Conservation (phyloP, 2,329 filamentous ascomycete species). For the Eutypella sp. region DNA sequence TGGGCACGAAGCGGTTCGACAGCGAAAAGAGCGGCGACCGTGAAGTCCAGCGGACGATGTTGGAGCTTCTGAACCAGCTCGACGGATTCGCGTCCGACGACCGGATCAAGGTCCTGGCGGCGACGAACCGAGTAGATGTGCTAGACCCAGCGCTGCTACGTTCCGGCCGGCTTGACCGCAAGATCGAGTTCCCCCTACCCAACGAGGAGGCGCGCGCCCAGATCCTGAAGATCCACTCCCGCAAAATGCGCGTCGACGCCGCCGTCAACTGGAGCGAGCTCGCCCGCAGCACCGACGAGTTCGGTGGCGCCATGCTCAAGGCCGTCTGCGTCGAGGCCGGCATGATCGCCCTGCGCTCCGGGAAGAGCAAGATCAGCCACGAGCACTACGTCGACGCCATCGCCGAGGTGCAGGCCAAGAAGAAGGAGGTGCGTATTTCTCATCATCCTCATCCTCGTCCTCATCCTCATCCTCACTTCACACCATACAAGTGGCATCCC, state of each 20-base stretch:
- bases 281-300: conserved; percentile 95
- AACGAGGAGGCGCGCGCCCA: conserved; percentile 97
- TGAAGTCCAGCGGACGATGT: conserved; percentile 97
- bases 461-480: not conserved
- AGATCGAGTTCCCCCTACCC: conserved; percentile 96
- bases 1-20: conserved; percentile 99
- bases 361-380: conserved; percentile 94
- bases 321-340: conserved; percentile 97
- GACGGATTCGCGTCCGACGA: conserved; percentile 97
- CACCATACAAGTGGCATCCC: not conserved
- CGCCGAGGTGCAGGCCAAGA: conserved; percentile 89
- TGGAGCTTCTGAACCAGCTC: conserved; percentile 96
- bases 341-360: conserved; percentile 94
- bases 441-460: not conserved
- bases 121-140: conserved; percentile 91
- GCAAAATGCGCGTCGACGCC: conserved; percentile 96
- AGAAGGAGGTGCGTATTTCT: conserved; percentile 68
- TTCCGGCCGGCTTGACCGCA: conserved; percentile 87
- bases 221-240: conserved; percentile 93
- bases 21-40: conserved; percentile 96
- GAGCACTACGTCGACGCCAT: conserved; percentile 99
- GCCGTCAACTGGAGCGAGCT: conserved; percentile 94
- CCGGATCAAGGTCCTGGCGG: conserved; percentile 91
- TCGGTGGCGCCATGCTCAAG: conserved; percentile 95
- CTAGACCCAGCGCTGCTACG: conserved; percentile 87